Percentiles rank a stretch among this genome's conserved stretches.
phyloP scores from a whole-genome alignment of 2,329 filamentous ascomycete species.

The Cladosporium colombiae region DNA sequence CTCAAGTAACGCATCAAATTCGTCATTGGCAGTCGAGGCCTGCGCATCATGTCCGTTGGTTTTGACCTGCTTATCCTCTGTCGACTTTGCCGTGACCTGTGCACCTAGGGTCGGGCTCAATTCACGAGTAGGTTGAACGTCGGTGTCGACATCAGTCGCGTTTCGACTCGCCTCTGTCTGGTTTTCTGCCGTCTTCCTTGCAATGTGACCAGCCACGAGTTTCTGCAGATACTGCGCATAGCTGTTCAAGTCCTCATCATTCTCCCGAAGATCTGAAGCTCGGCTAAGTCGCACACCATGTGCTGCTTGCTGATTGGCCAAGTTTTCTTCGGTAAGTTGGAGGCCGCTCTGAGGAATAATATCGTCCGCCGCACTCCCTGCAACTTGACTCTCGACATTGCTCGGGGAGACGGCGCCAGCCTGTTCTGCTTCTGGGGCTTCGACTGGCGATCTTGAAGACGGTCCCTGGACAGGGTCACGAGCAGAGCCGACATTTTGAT shows the following conservation, averaged over 20 bases:
- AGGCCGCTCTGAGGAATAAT: constrained; percentile 10
- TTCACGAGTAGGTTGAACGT: not conserved
- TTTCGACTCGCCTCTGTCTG: not conserved
- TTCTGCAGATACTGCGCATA: constrained; percentile 31
- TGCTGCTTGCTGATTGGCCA: constrained; percentile 35
- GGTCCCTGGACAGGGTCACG: too few species aligned
- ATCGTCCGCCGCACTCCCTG: not conserved
- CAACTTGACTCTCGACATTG: not conserved
- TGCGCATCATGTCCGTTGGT: not conserved
- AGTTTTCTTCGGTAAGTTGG: constrained; percentile 37
- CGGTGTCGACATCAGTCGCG: not conserved
- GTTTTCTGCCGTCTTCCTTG: not conserved
- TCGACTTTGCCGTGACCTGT: not conserved
- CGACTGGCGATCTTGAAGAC: not conserved
- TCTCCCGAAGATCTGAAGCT: constrained; percentile 33
- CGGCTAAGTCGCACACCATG: constrained; percentile 26
- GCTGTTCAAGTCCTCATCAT: constrained; percentile 33
- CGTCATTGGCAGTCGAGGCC: not conserved
- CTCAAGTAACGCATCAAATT: not conserved
- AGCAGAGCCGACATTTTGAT: not conserved
- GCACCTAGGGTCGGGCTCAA: not conserved
- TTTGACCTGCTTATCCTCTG: not conserved
- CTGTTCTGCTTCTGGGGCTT: not conserved
- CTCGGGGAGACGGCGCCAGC: not conserved
- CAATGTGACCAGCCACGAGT: not conserved